Percentiles rank a stretch among this genome's conserved stretches.
phyloP scores from a whole-genome alignment of 2,329 filamentous ascomycete genomes.

The Celoporthe dispersa region DNA sequence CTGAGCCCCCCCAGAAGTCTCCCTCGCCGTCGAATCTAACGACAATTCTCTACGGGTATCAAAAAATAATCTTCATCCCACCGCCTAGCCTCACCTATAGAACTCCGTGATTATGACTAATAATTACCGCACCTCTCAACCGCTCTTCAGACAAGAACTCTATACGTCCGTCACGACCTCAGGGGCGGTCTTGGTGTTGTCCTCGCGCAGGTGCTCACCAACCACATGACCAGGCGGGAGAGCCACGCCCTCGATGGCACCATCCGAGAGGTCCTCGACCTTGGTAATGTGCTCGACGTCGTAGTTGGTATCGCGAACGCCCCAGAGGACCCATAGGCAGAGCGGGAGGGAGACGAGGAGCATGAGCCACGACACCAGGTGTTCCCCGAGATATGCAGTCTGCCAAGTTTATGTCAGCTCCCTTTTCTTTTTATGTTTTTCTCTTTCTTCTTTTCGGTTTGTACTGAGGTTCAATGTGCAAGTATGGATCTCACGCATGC shows the following conservation, averaged over 20 bases:
- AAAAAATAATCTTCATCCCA: background rate
- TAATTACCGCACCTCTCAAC: background rate
- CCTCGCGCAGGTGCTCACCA: constrained; percentile 20
- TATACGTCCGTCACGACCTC: constrained; percentile 12
- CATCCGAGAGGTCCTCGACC: constrained; percentile 30
- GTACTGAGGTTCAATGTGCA: background rate
- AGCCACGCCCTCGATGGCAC: constrained; percentile 17
- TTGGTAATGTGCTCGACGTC: constrained; percentile 32
- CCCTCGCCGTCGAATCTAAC: background rate
- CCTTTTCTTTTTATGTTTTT: background rate
- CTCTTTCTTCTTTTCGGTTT: too few species aligned
- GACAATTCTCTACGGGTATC: background rate
- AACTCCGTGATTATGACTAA: background rate
- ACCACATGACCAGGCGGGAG: constrained; percentile 26
- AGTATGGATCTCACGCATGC: background rate
- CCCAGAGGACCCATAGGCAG: constrained; percentile 31
- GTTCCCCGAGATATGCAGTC: constrained; percentile 34
- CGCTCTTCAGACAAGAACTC: background rate
- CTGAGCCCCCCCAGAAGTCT: background rate
- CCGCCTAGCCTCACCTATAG: background rate
- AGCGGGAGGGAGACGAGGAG: constrained; percentile 34
- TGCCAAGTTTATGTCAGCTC: constrained; percentile 2
- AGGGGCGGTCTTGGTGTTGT: constrained; percentile 8
- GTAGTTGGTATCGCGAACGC: constrained; percentile 35
- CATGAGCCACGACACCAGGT: constrained; percentile 35